Percentiles rank a stretch among this genome's conserved stretches.
These are phyloP conservation scores for Dactylellina sp. DNA, from an alignment of 2,329 filamentous ascomycete species.

Conservation along the genomic window DNA sequence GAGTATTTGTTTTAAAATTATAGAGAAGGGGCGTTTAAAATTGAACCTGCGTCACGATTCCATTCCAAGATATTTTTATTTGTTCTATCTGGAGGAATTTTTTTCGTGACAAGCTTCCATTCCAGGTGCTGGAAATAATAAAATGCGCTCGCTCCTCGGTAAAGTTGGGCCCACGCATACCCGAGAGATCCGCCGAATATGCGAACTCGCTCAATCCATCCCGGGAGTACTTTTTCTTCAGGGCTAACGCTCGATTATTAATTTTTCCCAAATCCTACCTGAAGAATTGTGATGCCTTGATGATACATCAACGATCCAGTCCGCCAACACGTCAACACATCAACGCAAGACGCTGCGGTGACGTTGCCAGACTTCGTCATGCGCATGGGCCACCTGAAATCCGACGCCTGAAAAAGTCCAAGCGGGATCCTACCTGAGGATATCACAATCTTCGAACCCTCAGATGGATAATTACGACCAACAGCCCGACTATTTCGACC, in stretches of 20 bases:
- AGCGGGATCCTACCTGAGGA: too few relatives aligned
- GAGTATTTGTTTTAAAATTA: neutral
- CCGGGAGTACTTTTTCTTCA: neutral
- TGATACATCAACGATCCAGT: too few relatives aligned
- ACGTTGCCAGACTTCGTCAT: slow-evolving; percentile 24
- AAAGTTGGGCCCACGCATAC: neutral
- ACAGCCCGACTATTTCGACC: neutral
- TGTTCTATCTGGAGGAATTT: neutral
- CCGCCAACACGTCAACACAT: slow-evolving; percentile 23
- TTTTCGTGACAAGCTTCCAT: slow-evolving; percentile 1
- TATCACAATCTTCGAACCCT: too few relatives aligned
- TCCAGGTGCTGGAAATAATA: neutral
- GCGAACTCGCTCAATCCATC: neutral
- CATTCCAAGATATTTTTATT: too few relatives aligned
- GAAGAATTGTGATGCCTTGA: too few relatives aligned
- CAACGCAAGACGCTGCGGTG: slow-evolving; percentile 1
- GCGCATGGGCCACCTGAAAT: neutral
- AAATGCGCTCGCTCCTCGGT: neutral
- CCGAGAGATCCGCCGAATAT: slow-evolving; percentile 1
- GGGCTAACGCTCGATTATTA: too few relatives aligned
- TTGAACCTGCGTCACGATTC: neutral
- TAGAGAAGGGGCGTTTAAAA: neutral
- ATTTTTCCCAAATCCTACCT: too few relatives aligned
- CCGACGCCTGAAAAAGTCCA: too few relatives aligned
- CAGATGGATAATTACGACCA: neutral